A percentile compares a stretch with the other conserved stretches of the same genome.
These are phyloP conservation scores for Yamadazyma pseudoaaseri DNA, from an alignment of 1,139 yeast species.

Conservation along the genomic window DNA sequence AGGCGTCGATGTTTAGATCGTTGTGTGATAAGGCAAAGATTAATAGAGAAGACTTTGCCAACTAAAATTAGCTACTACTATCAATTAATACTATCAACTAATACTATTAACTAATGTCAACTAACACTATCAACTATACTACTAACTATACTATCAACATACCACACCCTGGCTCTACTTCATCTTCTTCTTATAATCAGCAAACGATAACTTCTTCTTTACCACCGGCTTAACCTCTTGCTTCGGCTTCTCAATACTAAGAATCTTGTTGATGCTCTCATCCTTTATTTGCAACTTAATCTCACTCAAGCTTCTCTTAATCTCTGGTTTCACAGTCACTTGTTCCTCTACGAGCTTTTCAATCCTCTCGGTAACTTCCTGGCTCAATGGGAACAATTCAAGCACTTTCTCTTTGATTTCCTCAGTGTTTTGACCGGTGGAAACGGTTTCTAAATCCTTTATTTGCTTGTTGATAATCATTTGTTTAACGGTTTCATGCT, in stretches of 20 bases:
- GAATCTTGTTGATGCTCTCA: constrained; percentile 5
- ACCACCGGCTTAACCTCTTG: constrained; percentile 20
- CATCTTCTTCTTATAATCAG: constrained; percentile 77
- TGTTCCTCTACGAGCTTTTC: constrained; percentile 14
- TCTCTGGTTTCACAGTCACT: constrained; percentile 15
- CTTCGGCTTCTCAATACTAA: constrained; percentile 6
- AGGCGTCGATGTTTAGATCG: constrained; percentile 35
- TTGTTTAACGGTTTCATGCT: constrained; percentile 3
- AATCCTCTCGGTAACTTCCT: constrained; percentile 13
- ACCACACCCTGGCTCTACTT: constrained; percentile 21
- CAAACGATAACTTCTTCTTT: constrained; percentile 74
- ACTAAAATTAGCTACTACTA: too few species aligned
- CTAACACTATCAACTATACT: background rate
- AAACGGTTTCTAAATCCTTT: background rate
- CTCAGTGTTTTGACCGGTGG: background rate
- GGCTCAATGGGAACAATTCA: constrained; percentile 14
- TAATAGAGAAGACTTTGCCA: constrained; percentile 9
- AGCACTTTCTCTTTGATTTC: constrained; percentile 7
- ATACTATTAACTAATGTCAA: too few species aligned
- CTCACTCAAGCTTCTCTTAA: constrained; percentile 15
- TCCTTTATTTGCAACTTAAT: constrained; percentile 12
- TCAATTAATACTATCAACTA: background rate
- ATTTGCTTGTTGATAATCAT: constrained; percentile 2
- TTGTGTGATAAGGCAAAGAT: constrained; percentile 37
- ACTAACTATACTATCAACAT: background rate